These are phyloP conservation scores for Triangularia verruculosa DNA, from an alignment of 2,329 filamentous ascomycete species.

Conservation along the genomic window DNA sequence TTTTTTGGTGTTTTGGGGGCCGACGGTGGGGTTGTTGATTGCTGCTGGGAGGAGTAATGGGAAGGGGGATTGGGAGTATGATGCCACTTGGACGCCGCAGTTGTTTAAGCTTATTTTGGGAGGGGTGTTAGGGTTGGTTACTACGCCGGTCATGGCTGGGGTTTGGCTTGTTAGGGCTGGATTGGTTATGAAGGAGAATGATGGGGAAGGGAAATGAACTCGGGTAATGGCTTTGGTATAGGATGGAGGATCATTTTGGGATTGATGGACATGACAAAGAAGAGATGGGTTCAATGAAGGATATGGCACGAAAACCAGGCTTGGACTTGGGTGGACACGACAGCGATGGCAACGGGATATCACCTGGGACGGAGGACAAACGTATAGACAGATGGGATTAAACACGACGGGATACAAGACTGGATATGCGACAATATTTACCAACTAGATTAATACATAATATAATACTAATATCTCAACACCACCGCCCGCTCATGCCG, in stretches of 20 bases:
- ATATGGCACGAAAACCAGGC: neutral
- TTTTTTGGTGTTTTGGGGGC: constrained; percentile 45
- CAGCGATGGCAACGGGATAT: neutral
- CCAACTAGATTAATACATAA: neutral
- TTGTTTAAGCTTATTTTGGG: constrained; percentile 51
- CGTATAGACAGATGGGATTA: neutral
- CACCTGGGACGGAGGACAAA: neutral
- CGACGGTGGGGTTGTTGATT: constrained; percentile 43
- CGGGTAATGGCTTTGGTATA: neutral
- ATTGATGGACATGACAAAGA: neutral
- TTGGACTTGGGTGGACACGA: neutral
- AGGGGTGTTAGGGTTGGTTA: constrained; percentile 44
- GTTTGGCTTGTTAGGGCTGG: constrained; percentile 52
- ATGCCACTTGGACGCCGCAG: constrained; percentile 44
- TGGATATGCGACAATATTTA: neutral
- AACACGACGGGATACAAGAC: neutral
- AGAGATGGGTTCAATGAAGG: too few relatives aligned
- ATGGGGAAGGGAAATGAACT: neutral
- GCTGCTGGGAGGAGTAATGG: constrained; percentile 36
- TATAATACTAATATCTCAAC: neutral
- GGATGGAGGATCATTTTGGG: neutral
- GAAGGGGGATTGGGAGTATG: constrained; percentile 43
- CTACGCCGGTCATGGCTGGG: constrained; percentile 46
- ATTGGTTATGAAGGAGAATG: constrained; percentile 37
- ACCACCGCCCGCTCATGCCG: constrained; percentile 54